Conservation (phyloP, 2,329 filamentous ascomycete species). For the Akanthomyces dipterigenus region DNA sequence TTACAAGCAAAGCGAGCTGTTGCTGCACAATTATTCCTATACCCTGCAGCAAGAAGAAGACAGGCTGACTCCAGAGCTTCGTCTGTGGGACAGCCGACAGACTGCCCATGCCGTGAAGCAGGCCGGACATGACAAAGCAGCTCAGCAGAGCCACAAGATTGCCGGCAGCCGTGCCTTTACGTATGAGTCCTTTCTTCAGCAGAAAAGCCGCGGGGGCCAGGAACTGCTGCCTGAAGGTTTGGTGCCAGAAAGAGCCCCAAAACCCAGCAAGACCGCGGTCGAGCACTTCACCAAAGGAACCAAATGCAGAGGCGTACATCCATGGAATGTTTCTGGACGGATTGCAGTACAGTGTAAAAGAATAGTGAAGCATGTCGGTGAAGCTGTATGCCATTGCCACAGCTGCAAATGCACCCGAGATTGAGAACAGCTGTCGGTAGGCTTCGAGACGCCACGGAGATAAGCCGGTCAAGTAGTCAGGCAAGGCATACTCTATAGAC, state of each 20-base stretch:
- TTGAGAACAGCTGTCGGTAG: constrained; percentile 51
- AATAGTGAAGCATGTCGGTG: constrained; percentile 50
- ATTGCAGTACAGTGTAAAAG: constrained; percentile 43
- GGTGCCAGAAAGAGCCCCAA: constrained; percentile 89
- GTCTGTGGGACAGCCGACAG: constrained; percentile 53
- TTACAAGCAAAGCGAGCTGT: constrained; percentile 27
- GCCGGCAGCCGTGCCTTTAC: constrained; percentile 21
- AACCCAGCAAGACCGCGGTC: constrained; percentile 69
- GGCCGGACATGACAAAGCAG: constrained; percentile 57
- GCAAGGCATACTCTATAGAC: constrained; percentile 24
- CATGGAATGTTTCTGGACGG: constrained; percentile 44
- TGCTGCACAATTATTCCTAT: constrained; percentile 58
- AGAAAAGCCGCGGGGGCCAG: constrained; percentile 50
- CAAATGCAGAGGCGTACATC: constrained; percentile 49
- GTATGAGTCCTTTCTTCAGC: constrained; percentile 32
- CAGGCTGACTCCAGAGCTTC: constrained; percentile 44
- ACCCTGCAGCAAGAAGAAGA: constrained; percentile 69
- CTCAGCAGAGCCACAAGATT: constrained; percentile 25
- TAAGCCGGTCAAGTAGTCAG: constrained; percentile 36
- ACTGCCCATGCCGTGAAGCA: constrained; percentile 66
- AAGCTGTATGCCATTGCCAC: constrained; percentile 56
- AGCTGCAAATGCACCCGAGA: constrained; percentile 50
- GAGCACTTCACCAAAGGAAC: constrained; percentile 47
- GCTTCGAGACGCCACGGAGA: constrained; percentile 40
- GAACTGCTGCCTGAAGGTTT: constrained; percentile 74